Percentiles rank a stretch among this genome's conserved stretches.
Conservation (phyloP, 169 alveolate genomes). For the Condylostoma magnum region DNA sequence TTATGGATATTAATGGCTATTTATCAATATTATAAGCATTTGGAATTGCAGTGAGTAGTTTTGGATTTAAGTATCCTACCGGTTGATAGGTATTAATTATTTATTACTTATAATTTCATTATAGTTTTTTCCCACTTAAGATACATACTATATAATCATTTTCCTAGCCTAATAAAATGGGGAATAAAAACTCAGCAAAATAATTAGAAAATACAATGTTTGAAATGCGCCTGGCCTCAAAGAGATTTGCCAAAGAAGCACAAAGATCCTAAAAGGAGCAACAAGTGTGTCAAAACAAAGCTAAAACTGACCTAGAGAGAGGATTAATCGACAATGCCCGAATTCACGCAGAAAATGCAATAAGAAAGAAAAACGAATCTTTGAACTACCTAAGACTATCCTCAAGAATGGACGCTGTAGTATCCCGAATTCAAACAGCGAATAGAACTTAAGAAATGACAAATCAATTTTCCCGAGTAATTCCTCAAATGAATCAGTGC, state of each 20-base stretch:
- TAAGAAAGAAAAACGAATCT: constrained; percentile 73
- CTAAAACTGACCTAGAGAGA: constrained; percentile 54
- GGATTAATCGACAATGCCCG: constrained; percentile 65
- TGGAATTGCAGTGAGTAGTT: no score
- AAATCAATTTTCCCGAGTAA: constrained; percentile 34
- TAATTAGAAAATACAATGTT: constrained; percentile 39
- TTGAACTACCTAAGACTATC: constrained; percentile 58
- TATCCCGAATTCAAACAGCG: constrained; percentile 69
- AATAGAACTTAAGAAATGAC: constrained; percentile 69
- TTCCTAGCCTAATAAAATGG: no score
- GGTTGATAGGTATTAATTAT: no score
- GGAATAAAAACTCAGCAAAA: not conserved
- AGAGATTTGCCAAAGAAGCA: constrained; percentile 43
- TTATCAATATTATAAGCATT: no score
- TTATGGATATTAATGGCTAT: no score
- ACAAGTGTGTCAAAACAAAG: constrained; percentile 38
- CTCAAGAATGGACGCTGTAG: constrained; percentile 71
- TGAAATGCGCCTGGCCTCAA: constrained; percentile 38
- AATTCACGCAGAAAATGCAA: constrained; percentile 75
- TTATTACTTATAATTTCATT: no score
- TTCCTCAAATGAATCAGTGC: constrained; percentile 43
- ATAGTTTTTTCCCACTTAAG: no score
- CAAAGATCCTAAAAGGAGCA: constrained; percentile 43
- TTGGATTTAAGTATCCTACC: no score
- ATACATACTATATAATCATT: no score